Evolutionary conservation across 2,329 filamentous ascomycete genomes (phyloP).

Genomic region (Hypomyces perniciosus): DNA sequence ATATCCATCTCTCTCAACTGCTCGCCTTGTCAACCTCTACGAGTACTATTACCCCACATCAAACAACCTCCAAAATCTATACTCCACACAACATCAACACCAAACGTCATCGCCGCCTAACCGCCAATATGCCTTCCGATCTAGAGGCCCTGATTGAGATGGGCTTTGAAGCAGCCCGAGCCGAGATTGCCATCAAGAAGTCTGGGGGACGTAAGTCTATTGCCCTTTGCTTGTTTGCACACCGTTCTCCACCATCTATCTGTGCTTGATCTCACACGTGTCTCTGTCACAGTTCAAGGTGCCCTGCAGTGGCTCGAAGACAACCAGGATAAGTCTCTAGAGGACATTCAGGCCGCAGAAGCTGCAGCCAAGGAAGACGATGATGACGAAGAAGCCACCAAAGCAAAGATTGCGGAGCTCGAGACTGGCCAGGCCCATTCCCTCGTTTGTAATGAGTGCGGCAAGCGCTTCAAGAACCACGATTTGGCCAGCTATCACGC

Average conservation of each 20-base stretch:
- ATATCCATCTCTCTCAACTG: no score
- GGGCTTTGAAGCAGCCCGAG: constrained; percentile 78
- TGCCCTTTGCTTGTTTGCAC: not conserved
- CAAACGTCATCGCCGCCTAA: not conserved
- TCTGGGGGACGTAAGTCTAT: constrained; percentile 64
- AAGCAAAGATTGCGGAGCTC: constrained; percentile 57
- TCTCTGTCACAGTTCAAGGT: constrained; percentile 60
- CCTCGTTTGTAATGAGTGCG: constrained; percentile 89
- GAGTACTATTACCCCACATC: no score
- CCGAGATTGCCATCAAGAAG: constrained; percentile 78
- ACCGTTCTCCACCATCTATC: not conserved
- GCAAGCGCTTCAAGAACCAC: constrained; percentile 79
- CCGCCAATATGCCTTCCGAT: constrained; percentile 51
- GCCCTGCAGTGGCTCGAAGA: constrained; percentile 93
- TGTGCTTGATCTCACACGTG: constrained; percentile 8
- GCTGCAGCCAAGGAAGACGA: constrained; percentile 36
- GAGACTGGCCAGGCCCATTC: constrained; percentile 70
- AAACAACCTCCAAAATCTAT: no score
- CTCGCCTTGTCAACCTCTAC: no score
- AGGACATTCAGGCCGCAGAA: constrained; percentile 61
- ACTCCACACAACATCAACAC: not conserved
- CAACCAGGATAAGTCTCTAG: constrained; percentile 80
- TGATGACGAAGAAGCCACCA: constrained; percentile 42
- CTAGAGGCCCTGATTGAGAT: constrained; percentile 59
- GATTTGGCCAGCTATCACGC: constrained; percentile 86